These are phyloP conservation scores for Clitoria ternatea DNA, from an alignment of 306 rosid genomes.

Conservation along the genomic window DNA sequence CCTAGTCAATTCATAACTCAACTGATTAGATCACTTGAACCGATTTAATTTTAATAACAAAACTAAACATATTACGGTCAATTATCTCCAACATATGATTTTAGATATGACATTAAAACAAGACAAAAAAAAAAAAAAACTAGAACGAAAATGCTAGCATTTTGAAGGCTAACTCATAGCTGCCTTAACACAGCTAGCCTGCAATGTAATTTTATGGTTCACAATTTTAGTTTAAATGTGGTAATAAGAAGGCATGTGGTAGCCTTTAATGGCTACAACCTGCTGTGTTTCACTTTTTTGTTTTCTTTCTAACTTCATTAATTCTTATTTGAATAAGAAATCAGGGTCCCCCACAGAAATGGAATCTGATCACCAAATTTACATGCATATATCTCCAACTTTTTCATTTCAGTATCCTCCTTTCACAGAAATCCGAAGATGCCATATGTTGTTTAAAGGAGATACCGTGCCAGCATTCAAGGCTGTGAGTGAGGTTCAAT, in stretches of 20 bases:
- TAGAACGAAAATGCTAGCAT: conserved; percentile 13
- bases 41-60: no score
- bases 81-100: conserved; percentile 28
- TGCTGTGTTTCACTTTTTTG: background rate
- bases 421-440: conserved; percentile 40
- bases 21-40: no score
- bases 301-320: background rate
- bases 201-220: conserved; percentile 11
- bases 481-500: conserved; percentile 44
- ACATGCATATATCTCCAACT: conserved; percentile 24
- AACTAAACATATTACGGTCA: background rate
- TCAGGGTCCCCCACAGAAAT: conserved; percentile 30
- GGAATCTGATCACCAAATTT: conserved; percentile 32
- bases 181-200: conserved; percentile 8
- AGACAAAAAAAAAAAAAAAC: no score
- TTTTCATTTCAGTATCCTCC: conserved; percentile 9
- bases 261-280: conserved; percentile 19
- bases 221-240: background rate
- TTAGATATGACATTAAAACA: conserved; percentile 16
- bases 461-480: conserved; percentile 40
- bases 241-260: conserved; percentile 1
- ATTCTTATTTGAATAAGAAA: conserved; percentile 16
- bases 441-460: conserved; percentile 45
- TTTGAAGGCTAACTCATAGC: background rate
- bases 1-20: no score